Evolutionary conservation across 2,329 filamentous ascomycete species (phyloP).

Genomic region (Trichoderma sp.): DNA sequence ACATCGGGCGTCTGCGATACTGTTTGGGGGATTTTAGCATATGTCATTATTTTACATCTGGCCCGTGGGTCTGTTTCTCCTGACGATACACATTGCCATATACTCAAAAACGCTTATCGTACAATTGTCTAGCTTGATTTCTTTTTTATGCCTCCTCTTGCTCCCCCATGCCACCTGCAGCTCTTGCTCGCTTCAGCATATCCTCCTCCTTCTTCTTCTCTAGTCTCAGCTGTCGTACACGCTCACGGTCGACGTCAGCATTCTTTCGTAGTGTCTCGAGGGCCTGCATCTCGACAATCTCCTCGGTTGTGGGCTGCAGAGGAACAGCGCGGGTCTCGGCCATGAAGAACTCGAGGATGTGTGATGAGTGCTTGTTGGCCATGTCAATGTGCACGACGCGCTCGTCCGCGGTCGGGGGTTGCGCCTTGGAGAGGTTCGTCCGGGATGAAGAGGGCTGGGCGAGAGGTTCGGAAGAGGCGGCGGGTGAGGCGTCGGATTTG

Average conservation of each 20-base stretch:
- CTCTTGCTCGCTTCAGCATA: conserved; percentile 46
- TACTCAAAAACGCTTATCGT: conserved; percentile 36
- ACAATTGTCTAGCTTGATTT: conserved; percentile 29
- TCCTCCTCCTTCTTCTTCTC: conserved; percentile 64
- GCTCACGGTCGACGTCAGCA: conserved; percentile 56
- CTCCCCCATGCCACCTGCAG: conserved; percentile 42
- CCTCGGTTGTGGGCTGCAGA: conserved; percentile 60
- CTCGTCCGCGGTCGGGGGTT: conserved; percentile 51
- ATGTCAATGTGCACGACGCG: conserved; percentile 61
- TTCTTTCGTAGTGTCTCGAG: conserved; percentile 56
- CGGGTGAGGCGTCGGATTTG: conserved; percentile 36
- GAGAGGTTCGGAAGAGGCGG: conserved; percentile 35
- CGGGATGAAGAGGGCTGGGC: conserved; percentile 51
- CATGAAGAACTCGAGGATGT: conserved; percentile 66
- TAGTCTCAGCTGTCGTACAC: conserved; percentile 54
- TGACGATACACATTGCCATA: conserved; percentile 21
- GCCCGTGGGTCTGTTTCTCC: background rate
- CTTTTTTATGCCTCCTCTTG: conserved; percentile 35
- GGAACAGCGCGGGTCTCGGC: conserved; percentile 61
- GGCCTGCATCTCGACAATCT: conserved; percentile 59
- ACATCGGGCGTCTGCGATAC: background rate
- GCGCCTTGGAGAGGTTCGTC: conserved; percentile 51
- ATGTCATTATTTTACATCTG: conserved; percentile 20
- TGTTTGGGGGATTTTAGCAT: conserved; percentile 8
- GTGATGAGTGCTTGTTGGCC: conserved; percentile 59